phyloP scores from a whole-genome alignment of 345 rosid genomes.

The Gossypioides kirkii region DNA sequence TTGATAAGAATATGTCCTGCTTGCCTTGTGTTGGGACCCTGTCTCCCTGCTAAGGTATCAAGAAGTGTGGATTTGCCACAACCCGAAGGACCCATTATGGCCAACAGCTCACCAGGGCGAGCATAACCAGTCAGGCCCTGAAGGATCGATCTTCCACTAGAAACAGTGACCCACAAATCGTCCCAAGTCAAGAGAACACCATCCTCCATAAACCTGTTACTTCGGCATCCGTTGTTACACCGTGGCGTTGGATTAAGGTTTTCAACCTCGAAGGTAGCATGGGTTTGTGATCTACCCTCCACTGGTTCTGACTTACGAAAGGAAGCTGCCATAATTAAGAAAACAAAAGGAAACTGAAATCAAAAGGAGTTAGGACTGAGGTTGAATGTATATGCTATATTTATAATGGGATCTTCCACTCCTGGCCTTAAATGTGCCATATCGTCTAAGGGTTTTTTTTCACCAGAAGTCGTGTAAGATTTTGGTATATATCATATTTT shows the following conservation, averaged over 20 bases:
- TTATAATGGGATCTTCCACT: neutral
- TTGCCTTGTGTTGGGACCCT: constrained; percentile 30
- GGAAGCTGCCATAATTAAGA: neutral
- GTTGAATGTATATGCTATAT: neutral
- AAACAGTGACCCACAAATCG: constrained; percentile 36
- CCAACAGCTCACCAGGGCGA: constrained; percentile 43
- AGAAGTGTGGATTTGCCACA: constrained; percentile 45
- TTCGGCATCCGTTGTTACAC: neutral
- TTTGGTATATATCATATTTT: too few relatives aligned
- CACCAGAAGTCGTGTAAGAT: too few relatives aligned
- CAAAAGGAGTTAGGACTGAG: neutral
- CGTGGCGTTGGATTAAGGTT: neutral
- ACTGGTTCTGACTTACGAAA: neutral
- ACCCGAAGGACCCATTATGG: constrained; percentile 62
- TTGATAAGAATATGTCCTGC: constrained; percentile 47
- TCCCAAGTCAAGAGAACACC: constrained; percentile 39
- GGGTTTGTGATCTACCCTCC: neutral
- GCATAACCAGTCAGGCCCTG: constrained; percentile 42
- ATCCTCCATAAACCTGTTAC: neutral
- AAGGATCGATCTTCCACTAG: constrained; percentile 25
- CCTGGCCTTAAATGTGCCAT: too few relatives aligned
- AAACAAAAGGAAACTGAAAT: neutral
- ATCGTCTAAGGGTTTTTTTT: too few relatives aligned
- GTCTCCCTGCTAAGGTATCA: constrained; percentile 46
- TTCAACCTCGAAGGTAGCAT: constrained; percentile 7